These are phyloP conservation scores for Podospora anserina DNA, from an alignment of 495 filamentous ascomycete species.

Conservation along the genomic window DNA sequence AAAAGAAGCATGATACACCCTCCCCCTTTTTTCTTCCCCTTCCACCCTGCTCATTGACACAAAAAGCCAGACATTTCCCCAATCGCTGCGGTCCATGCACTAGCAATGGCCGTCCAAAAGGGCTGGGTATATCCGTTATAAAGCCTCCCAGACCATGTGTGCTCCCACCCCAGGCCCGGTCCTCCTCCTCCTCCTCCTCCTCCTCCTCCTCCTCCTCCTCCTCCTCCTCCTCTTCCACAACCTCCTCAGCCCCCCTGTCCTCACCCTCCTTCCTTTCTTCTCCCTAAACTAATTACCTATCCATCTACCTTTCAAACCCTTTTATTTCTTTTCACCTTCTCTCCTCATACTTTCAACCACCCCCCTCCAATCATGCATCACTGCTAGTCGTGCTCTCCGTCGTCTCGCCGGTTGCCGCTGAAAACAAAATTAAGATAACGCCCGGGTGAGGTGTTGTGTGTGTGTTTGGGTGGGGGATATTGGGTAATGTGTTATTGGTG, in stretches of 20 bases:
- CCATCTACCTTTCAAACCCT: slow-evolving; percentile 49
- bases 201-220: too few species aligned
- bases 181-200: background rate
- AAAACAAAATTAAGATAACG: slow-evolving; percentile 45
- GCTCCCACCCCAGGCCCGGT: slow-evolving; percentile 6
- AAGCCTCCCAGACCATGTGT: slow-evolving; percentile 2
- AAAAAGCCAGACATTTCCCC: slow-evolving; percentile 6
- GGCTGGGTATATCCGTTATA: slow-evolving; percentile 13
- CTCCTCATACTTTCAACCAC: background rate
- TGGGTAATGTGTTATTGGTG: background rate
- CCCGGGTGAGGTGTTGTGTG: slow-evolving; percentile 25
- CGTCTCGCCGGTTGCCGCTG: slow-evolving; percentile 28
- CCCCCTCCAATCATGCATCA: slow-evolving; percentile 18
- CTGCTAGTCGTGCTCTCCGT: slow-evolving; percentile 36
- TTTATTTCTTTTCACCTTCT: slow-evolving; percentile 12
- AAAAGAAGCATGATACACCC: slow-evolving; percentile 19
- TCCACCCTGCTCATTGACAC: slow-evolving; percentile 9
- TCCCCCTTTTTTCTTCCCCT: background rate
- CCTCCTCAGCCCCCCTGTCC: too few species aligned
- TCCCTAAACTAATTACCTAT: too few species aligned
- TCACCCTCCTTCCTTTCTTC: too few species aligned
- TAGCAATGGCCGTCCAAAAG: slow-evolving; percentile 28
- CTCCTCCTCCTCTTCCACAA: too few species aligned
- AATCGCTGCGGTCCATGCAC: slow-evolving; percentile 29
- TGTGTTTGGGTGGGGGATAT: slow-evolving; percentile 14